Base-by-base conservation (phyloP, 192 early-diverging fungal genomes). In the Backusella tuberculispora region DNA sequence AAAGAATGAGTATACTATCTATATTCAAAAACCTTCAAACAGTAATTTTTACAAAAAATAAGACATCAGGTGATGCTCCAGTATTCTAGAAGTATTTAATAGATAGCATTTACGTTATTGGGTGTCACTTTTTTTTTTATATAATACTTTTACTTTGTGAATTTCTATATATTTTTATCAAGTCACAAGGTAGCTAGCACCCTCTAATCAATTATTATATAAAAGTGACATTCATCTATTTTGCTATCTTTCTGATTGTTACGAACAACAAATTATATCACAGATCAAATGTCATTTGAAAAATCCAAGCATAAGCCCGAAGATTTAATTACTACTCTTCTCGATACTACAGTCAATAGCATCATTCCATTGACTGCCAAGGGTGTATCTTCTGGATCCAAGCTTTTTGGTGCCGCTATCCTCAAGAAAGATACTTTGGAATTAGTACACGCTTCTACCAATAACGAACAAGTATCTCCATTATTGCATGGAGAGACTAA, bases 341-440 rank as follows among this genome's bases (percentile, higher is more conserved):
- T 67, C 21, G 66, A 67, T 17, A 41, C 66, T 4, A 67, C 66
- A 6, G 66, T 67, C 5, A 67, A 67, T 19, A 40, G 17, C 10
- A 67, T 67, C 17, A 67, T 67, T 19, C 66, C 66, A 42, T 67
- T 67, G n/a, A 67, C 66, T 12, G 38, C 66, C 5, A 67, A 67
- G 41, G 66, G 66, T 13, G 66, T 67, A 5, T 19, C 38, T 26
- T n/a, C 17, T 12, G 66, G 66, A 10, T 67, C n/a, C 2, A 67
- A 67, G n/a, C 12, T 67, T 8, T 67, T 67, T 21, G 66, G 66
- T 21, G 66, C 66, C 8, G 66, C 66, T 19, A 67, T 67, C 15
- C 41, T 67, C 66, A 43, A 43, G 19, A 67, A 67, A 19, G 66
- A 67, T 12, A 67, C 40, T 4, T 19, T 67, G n/a, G 66, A 67